Conservation (phyloP, 345 rosid species). For the Eucalyptus microcorys region DNA sequence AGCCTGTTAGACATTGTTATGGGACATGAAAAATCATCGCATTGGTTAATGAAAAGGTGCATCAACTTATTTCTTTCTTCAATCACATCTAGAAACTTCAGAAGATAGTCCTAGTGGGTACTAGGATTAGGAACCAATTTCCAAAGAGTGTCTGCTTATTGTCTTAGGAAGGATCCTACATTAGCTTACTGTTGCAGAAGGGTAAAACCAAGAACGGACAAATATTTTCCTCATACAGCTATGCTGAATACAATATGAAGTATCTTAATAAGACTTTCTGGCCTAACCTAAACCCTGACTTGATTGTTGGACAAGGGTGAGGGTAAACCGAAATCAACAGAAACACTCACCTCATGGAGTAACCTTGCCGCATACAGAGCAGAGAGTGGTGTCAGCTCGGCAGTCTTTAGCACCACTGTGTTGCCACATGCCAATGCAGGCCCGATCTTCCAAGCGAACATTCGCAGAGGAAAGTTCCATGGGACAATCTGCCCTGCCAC, state of each 20-base stretch:
- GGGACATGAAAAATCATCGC: neutral
- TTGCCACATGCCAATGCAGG: slow-evolving; percentile 19
- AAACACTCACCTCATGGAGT: slow-evolving; percentile 52
- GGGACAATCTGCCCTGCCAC: slow-evolving; percentile 18
- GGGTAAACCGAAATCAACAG: neutral
- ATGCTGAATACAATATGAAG: neutral
- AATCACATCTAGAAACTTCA: neutral
- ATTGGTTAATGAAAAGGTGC: neutral
- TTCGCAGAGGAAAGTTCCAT: slow-evolving; percentile 19
- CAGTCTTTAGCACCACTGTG: slow-evolving; percentile 16
- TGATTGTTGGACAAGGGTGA: neutral
- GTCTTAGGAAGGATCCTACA: neutral
- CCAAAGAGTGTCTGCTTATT: neutral
- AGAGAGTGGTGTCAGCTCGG: slow-evolving; percentile 17
- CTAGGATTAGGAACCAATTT: neutral
- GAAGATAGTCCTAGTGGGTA: neutral
- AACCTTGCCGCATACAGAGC: slow-evolving; percentile 33
- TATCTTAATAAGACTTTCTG: neutral
- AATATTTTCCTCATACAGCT: neutral
- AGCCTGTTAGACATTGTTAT: slow-evolving; percentile 35
- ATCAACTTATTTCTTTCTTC: neutral
- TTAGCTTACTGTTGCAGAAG: neutral
- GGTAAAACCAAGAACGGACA: neutral
- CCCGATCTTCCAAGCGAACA: slow-evolving; percentile 14
- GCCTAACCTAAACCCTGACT: neutral